Evolutionary conservation across 768 basidiomycete species (phyloP), one percentile per base, ranked within the genome.

Genomic region (Clitopilus passeckerianus): DNA sequence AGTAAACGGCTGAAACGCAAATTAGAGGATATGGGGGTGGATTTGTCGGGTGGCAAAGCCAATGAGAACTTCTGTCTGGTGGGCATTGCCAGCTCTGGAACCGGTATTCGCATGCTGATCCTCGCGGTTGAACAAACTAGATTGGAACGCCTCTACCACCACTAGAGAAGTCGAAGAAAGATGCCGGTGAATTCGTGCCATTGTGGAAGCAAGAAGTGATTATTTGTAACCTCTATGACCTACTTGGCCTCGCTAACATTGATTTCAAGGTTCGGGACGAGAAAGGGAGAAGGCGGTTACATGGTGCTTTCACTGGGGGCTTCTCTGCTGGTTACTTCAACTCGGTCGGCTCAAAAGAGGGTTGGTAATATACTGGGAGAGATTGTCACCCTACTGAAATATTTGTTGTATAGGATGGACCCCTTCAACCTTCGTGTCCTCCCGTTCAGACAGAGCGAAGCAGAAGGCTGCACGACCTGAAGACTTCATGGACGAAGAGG

Each of bases 401-500:
- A 34, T 24, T 27, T 60, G 7, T 20, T 27, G n/a, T 64, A 3
- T 34, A 97, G 95, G 96, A 86, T 99, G 95, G 95, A 72, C 93
- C 7, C 97, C 97, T 0, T 83, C 90, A 34, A 91, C 92, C 1
- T 99, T 98, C 72, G 86, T 91, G 14, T 98, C 96, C 0, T 97
- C 95, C 6, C 83, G 95, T 33, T 72, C 70, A 27, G 89, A 91
- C 46, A 84, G 95, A 53, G 84, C 84, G 52, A 88, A 87, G 70
- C 72, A 82, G 64, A 79, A 83, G 65, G 74, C 72, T 1, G 73
- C 80, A n/a, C 80, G 81, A 33, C 89, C 93, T 0, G 93, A 96
- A 72, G 94, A 97, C 69, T 98, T 93, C 69, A 98, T 99, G 97
- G 97, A 99, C 74, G 97, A 98, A 44, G 97, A 99, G 73, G 97